Evolutionary conservation across 176 grass and related monocot genomes (phyloP).

Genomic region (Otatea glauca): DNA sequence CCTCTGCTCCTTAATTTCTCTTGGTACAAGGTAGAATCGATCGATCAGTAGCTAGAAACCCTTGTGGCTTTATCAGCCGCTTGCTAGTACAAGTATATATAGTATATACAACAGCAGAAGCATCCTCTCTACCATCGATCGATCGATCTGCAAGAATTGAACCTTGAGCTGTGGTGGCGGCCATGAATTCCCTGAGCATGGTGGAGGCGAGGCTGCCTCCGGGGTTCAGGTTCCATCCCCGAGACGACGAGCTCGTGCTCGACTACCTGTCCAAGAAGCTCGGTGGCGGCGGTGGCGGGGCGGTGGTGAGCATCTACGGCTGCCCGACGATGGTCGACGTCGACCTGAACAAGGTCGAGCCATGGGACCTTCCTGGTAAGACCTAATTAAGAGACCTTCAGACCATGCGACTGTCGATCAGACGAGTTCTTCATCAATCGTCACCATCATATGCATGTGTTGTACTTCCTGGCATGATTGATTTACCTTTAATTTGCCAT

Average conservation of each 20-base stretch:
- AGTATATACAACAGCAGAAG: slow-evolving; percentile 31
- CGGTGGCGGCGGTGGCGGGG: neutral
- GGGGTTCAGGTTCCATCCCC: slow-evolving; percentile 89
- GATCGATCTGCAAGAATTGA: neutral
- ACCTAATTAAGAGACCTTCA: neutral
- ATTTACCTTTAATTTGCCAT: neutral
- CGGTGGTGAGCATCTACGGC: slow-evolving; percentile 47
- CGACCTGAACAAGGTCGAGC: slow-evolving; percentile 90
- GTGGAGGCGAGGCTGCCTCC: slow-evolving; percentile 83
- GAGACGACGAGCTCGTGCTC: slow-evolving; percentile 90
- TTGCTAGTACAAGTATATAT: neutral
- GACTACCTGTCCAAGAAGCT: slow-evolving; percentile 84
- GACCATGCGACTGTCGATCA: neutral
- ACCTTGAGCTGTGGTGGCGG: neutral
- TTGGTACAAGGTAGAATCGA: slow-evolving; percentile 30
- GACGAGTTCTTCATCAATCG: neutral
- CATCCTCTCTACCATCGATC: neutral
- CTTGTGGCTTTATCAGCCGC: neutral
- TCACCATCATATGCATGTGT: neutral
- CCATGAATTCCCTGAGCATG: slow-evolving; percentile 79
- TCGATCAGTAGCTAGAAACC: neutral
- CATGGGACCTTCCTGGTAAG: slow-evolving; percentile 94
- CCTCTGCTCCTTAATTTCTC: slow-evolving; percentile 40
- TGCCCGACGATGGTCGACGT: slow-evolving; percentile 77
- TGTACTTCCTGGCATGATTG: neutral